Evolutionary conservation across 139 green algal species (phyloP).

Genomic region (Chlamydomonas sp.): DNA sequence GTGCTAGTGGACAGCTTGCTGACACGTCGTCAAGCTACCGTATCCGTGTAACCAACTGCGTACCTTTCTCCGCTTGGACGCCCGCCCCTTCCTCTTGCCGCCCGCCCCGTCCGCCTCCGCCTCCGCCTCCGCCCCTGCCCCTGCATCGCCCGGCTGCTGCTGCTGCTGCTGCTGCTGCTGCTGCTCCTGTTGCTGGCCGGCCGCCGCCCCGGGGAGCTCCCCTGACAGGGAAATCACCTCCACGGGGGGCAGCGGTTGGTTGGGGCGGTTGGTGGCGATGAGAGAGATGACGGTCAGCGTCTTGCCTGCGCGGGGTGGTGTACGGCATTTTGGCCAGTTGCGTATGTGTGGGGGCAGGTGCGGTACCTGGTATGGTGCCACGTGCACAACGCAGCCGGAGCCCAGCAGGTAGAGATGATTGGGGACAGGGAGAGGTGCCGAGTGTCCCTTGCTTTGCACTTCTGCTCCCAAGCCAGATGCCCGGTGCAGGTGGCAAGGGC

Average conservation of each 20-base stretch:
- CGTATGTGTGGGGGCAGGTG: too few species aligned
- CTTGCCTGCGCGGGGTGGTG: too few species aligned
- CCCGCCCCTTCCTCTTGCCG: background rate
- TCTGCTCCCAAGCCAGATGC: background rate
- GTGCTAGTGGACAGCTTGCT: too few species aligned
- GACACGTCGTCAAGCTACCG: too few species aligned
- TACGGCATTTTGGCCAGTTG: too few species aligned
- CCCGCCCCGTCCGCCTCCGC: background rate
- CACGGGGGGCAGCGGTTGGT: constrained; percentile 31
- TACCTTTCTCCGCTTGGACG: background rate
- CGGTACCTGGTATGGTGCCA: too few species aligned
- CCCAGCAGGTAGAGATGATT: too few species aligned
- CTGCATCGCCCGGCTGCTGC: background rate
- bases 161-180: constrained; percentile 1
- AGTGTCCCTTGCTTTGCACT: background rate
- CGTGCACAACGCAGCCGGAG: too few species aligned
- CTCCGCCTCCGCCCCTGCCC: background rate
- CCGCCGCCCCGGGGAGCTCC: background rate
- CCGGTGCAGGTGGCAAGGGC: too few species aligned
- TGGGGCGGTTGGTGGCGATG: constrained; percentile 69
- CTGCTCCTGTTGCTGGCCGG: background rate
- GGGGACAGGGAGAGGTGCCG: too few species aligned
- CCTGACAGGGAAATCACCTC: background rate
- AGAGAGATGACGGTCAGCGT: constrained; percentile 71
- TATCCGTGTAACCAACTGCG: too few species aligned